Base-by-base conservation (phyloP, 116 monocot species). In the Trichopus zeylanicus region DNA sequence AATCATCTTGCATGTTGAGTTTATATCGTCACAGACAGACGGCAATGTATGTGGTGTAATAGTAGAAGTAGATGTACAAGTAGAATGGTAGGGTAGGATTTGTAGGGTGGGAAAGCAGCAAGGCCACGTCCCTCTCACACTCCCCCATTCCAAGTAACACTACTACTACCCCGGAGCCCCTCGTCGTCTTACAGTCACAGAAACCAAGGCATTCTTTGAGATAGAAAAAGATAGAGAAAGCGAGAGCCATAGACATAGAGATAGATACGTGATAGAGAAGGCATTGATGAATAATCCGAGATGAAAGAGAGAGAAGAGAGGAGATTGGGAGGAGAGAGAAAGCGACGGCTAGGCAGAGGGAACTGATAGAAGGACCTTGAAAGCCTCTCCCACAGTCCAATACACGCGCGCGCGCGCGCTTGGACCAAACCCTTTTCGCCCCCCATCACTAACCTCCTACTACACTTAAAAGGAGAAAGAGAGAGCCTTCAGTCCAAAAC, bases 331-430 rank as follows among this genome's bases (percentile, higher is more conserved):
- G n/a, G 81, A 86, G 74, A 86, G 86, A 86, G 77, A 86, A 75
- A 81, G 60, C 65, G 74, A 73, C 82, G 78, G 87, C 82, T 70
- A 70, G 46, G 57, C 71, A 75, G 79, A 68, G 73, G 27, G 63
- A 77, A 87, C 87, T 79, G 72, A 68, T 64, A 82, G 87, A 82
- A 29, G 65, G 66, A 67, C 70, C 74, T 71, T 81, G 75, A 79
- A 73, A 38, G 54, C 42, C 52, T 31, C 46, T 48, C 55, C n/a
- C 53, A 67, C 23, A 51, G 26, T 35, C 30, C 48, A 7, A 22
- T 26, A 61, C 62, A 62, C 69, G 54, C 65, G 65, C 68, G 64
- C n/a, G n/a, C n/a, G n/a, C n/a, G n/a, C n/a, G n/a, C n/a, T n/a
- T n/a, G n/a, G n/a, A n/a, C n/a, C n/a, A n/a, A n/a, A n/a, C n/a